Conservation (phyloP, 805 yeast species). For the Yamadazyma sp. region DNA sequence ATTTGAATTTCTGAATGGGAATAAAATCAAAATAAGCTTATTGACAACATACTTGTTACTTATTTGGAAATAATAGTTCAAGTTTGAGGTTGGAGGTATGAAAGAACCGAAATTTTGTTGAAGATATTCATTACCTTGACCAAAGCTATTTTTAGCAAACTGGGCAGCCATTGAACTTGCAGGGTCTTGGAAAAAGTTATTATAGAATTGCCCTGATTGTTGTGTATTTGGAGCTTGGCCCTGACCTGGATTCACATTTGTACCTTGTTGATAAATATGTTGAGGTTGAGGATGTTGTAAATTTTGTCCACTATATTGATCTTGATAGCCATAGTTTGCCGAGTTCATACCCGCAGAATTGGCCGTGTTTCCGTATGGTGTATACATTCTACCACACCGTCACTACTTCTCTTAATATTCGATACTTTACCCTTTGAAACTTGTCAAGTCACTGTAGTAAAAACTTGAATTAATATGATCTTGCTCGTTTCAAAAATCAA, state of each 20-base stretch:
- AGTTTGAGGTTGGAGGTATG: conserved; percentile 48
- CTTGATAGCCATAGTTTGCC: background rate
- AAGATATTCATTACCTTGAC: conserved; percentile 75
- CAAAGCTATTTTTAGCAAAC: conserved; percentile 80
- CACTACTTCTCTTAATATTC: too few species aligned
- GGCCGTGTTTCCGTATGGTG: conserved; percentile 34
- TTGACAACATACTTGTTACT: conserved; percentile 80
- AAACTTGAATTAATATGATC: too few species aligned
- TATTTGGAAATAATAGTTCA: conserved; percentile 88
- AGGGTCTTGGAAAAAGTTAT: conserved; percentile 67
- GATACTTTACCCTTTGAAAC: too few species aligned
- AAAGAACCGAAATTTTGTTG: conserved; percentile 63
- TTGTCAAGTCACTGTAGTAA: too few species aligned
- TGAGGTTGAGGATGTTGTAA: conserved; percentile 33
- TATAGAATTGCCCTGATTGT: conserved; percentile 20
- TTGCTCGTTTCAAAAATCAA: too few species aligned
- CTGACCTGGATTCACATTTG: conserved; percentile 17
- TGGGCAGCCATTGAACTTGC: conserved; percentile 83
- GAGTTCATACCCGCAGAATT: conserved; percentile 11
- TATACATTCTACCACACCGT: conserved; percentile 33
- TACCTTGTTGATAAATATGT: conserved; percentile 13
- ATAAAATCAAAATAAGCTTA: conserved; percentile 69
- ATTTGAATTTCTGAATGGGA: conserved; percentile 81
- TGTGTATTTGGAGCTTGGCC: conserved; percentile 12
- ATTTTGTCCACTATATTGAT: conserved; percentile 10